A percentile compares a stretch with the other conserved stretches of the same genome.
Evolutionary conservation across 805 yeast genomes (phyloP).

Genomic region (Nakazawaea pomicola): DNA sequence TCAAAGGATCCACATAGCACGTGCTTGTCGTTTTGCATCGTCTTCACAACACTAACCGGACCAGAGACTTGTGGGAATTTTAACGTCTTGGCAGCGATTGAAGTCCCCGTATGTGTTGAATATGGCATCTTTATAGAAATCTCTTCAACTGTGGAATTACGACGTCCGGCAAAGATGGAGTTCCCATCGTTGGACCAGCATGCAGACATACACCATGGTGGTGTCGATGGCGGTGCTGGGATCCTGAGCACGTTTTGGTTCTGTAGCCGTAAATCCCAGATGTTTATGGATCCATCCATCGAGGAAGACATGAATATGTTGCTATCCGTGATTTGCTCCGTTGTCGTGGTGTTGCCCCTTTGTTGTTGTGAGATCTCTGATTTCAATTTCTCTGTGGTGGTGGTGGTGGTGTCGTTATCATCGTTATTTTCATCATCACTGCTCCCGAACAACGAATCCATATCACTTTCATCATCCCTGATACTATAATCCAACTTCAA

Average conservation of each 20-base stretch:
- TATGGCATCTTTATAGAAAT: slow-evolving; percentile 58
- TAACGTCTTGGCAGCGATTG: slow-evolving; percentile 53
- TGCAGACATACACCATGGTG: slow-evolving; percentile 93
- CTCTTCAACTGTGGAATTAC: slow-evolving; percentile 85
- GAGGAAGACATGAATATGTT: slow-evolving; percentile 71
- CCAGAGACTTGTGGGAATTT: slow-evolving; percentile 87
- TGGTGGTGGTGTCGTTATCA: slow-evolving; percentile 7
- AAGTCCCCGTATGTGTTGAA: slow-evolving; percentile 21
- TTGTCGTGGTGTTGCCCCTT: not conserved
- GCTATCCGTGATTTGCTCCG: slow-evolving; percentile 19
- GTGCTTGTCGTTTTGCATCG: slow-evolving; percentile 78
- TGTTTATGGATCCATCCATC: slow-evolving; percentile 71
- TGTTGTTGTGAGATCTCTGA: slow-evolving; percentile 6
- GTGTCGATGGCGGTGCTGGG: slow-evolving; percentile 56
- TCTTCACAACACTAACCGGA: slow-evolving; percentile 73
- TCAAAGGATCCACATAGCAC: slow-evolving; percentile 86
- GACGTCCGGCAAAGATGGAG: slow-evolving; percentile 73
- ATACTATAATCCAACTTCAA: slow-evolving; percentile 11
- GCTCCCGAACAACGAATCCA: slow-evolving; percentile 45
- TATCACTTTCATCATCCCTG: slow-evolving; percentile 27
- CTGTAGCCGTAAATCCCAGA: slow-evolving; percentile 72
- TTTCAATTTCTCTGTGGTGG: slow-evolving; percentile 37
- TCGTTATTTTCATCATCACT: slow-evolving; percentile 31
- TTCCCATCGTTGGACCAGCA: slow-evolving; percentile 88
- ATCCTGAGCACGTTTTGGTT: slow-evolving; percentile 18